Base-by-base conservation (phyloP, 1,284 basidiomycete species). In the Malassezia cuniculi region DNA sequence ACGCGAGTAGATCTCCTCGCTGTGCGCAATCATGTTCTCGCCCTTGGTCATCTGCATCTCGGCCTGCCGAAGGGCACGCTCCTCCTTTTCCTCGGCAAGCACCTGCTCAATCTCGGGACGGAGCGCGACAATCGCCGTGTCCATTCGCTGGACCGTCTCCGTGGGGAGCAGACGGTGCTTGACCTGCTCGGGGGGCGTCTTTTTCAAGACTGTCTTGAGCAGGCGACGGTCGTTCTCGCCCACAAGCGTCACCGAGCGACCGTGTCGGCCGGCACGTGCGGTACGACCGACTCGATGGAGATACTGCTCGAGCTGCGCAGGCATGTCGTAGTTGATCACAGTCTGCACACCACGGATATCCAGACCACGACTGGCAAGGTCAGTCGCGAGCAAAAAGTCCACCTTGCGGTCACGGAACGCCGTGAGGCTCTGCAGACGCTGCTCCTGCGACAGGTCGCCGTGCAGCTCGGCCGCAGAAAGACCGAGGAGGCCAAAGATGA, bases 261-360 rank as follows among this genome's bases (percentile, higher is more conserved):
- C 90, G 64, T 82, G 81, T 54, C 78, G 78, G 4, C 90, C 89
- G 3, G 90, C 90, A 69, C 90, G 80, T 15, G 90, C 90, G 25
- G 90, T 97, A 68, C 90, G 78, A 55, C 90, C 90, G 17, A 95
- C 89, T 45, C 90, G 82, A 69, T 97, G 90, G 25, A 94, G 74
- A 70, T 97, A 97, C 60, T 89, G 85, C 9, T 85, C 79, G 27
- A 94, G 74, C 60, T 90, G 84, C 14, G 78, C 77, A 3, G 90
- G 89, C 89, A 95, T 93, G 69, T 95, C 89, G 66, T 87, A 94
- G 69, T 95, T 95, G 49, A 70, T 85, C 41, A 95, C 85, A 0
- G 85, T 89, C 62, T 93, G 83, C n/a, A 94, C 81, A 14, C 87
- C 89, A 60, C 89, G 90, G 71, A 95, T 94, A 71, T 95, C 89